Evolutionary conservation across 1,139 yeast species (phyloP).

Genomic region (Suzukiozyma palmioleophila): DNA sequence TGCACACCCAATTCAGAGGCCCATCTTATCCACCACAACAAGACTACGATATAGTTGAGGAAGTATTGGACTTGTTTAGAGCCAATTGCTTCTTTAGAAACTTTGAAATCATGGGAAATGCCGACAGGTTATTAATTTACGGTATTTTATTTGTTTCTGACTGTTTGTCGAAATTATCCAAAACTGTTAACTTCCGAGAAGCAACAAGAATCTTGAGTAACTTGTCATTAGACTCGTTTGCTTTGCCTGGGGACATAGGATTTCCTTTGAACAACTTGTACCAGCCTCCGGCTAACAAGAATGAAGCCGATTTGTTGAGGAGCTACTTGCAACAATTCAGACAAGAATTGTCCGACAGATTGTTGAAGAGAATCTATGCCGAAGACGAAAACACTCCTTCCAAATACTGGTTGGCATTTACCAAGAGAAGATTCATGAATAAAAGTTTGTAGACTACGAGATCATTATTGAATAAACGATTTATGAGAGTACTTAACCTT

Average conservation of each 20-base stretch:
- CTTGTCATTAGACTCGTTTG: constrained; percentile 79
- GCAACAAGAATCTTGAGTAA: constrained; percentile 75
- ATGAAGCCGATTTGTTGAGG: constrained; percentile 75
- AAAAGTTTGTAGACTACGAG: constrained; percentile 48
- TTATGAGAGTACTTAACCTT: constrained; percentile 1
- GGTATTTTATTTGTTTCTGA: constrained; percentile 91
- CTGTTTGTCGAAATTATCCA: constrained; percentile 63
- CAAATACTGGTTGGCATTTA: constrained; percentile 93
- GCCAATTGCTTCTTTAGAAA: constrained; percentile 95
- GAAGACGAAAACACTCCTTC: constrained; percentile 54
- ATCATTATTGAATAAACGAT: not conserved
- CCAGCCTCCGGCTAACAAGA: constrained; percentile 67
- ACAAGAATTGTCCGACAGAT: constrained; percentile 84
- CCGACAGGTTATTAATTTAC: constrained; percentile 90
- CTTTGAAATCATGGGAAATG: constrained; percentile 93
- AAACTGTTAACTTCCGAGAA: constrained; percentile 47
- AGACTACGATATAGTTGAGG: constrained; percentile 91
- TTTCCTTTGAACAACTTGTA: constrained; percentile 88
- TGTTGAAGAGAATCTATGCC: constrained; percentile 67
- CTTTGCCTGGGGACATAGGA: constrained; percentile 92
- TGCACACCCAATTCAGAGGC: constrained; percentile 81
- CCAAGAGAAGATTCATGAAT: constrained; percentile 94
- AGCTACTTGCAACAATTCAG: constrained; percentile 86
- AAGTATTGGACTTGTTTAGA: constrained; percentile 82
- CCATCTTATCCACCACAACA: constrained; percentile 82